Percentiles rank a stretch among this genome's conserved stretches.
Conservation (phyloP, 805 yeast species). For the Jamesozyma piceae region DNA sequence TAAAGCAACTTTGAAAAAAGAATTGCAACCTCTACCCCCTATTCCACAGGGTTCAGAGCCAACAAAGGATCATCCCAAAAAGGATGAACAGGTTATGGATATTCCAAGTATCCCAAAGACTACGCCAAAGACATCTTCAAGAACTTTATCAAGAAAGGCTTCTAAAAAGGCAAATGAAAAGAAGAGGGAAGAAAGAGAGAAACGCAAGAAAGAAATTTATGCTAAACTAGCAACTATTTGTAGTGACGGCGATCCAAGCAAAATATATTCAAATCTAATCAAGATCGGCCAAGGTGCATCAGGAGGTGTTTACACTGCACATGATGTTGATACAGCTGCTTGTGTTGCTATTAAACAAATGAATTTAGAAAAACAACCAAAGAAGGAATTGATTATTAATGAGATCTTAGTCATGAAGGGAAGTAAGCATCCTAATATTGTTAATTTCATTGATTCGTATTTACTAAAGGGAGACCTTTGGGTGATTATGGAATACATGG, state of each 20-base stretch:
- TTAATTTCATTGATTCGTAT: constrained; percentile 84
- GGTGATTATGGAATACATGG: constrained; percentile 99
- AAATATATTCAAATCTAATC: constrained; percentile 53
- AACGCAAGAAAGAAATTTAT: constrained; percentile 37
- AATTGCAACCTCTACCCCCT: constrained; percentile 23
- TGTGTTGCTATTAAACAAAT: constrained; percentile 93
- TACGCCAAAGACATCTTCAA: constrained; percentile 2
- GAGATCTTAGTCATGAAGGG: constrained; percentile 96
- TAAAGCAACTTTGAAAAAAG: constrained; percentile 16
- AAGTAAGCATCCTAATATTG: constrained; percentile 81
- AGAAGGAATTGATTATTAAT: constrained; percentile 87
- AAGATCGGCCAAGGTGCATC: constrained; percentile 98
- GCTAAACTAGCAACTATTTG: constrained; percentile 68
- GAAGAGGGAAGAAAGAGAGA: constrained; percentile 71
- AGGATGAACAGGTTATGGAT: not conserved
- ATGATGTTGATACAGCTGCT: constrained; percentile 43
- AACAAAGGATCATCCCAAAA: not conserved
- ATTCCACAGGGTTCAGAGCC: constrained; percentile 7
- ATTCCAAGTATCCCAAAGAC: constrained; percentile 1
- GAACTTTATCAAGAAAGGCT: constrained; percentile 8
- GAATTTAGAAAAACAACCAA: constrained; percentile 90
- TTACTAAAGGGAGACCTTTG: constrained; percentile 71
- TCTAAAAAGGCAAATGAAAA: constrained; percentile 36
- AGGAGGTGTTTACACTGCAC: constrained; percentile 92
- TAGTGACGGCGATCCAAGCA: constrained; percentile 74